Conservation (phyloP, 2,329 filamentous ascomycete species). For the Dendrostoma leiphaemia region DNA sequence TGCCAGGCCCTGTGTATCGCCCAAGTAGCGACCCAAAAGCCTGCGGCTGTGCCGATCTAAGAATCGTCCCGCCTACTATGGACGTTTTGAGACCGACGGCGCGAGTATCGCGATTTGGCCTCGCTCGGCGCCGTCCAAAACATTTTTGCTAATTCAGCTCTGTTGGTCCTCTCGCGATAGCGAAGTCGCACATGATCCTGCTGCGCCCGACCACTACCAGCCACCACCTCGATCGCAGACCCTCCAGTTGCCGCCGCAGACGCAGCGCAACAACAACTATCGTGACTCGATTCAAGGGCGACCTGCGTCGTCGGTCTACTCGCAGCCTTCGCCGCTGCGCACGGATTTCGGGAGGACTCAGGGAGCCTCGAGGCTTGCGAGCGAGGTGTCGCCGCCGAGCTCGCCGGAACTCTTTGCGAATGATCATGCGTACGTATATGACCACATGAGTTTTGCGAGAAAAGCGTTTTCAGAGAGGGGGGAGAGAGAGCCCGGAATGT, state of each 20-base stretch:
- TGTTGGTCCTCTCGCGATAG: not conserved
- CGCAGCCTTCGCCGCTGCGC: conserved; percentile 47
- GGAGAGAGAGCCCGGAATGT: too few relatives aligned
- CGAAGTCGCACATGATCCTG: not conserved
- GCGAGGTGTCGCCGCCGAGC: conserved; percentile 55
- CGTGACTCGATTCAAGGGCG: conserved; percentile 27
- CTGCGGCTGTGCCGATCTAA: not conserved
- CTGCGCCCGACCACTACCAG: conserved; percentile 1
- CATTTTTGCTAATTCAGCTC: not conserved
- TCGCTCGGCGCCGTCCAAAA: too few relatives aligned
- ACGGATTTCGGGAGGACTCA: conserved; percentile 30
- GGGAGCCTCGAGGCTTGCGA: conserved; percentile 13
- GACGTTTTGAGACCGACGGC: too few relatives aligned
- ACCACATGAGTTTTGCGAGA: too few relatives aligned
- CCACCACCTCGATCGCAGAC: conserved; percentile 4
- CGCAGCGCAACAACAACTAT: not conserved
- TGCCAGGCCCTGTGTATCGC: not conserved
- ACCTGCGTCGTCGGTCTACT: conserved; percentile 61
- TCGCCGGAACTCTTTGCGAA: conserved; percentile 47
- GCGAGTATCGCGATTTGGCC: too few relatives aligned
- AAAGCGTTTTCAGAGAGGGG: too few relatives aligned
- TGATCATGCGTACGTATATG: conserved; percentile 40
- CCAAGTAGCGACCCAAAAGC: not conserved
- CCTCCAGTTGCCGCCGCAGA: not conserved
- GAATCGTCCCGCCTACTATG: too few relatives aligned